A percentile compares a stretch with the other conserved stretches of the same genome.
These are phyloP conservation scores for Erodium texanum DNA, from an alignment of 441 rosid species.

Conservation along the genomic window DNA sequence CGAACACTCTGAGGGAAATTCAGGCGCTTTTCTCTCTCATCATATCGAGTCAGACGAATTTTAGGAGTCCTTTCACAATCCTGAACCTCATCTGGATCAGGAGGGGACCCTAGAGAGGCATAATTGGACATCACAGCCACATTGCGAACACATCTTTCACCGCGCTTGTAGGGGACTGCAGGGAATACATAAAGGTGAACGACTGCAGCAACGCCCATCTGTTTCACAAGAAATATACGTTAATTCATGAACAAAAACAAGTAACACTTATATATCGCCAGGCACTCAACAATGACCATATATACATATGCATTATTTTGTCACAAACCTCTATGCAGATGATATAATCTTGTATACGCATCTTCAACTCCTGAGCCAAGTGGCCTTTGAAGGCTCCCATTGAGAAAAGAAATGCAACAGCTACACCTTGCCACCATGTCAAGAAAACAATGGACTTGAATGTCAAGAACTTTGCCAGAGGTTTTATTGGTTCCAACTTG, in stretches of 20 bases:
- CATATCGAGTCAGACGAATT: conserved; percentile 45
- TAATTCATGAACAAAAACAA: too few species aligned
- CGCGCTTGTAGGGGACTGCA: conserved; percentile 83
- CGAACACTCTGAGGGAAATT: conserved; percentile 94
- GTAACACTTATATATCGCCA: too few species aligned
- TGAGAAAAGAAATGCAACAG: conserved; percentile 87
- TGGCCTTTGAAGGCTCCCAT: conserved; percentile 77
- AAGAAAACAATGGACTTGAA: conserved; percentile 92
- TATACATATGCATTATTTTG: not conserved
- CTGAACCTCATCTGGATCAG: conserved; percentile 82
- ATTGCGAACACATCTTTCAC: conserved; percentile 95
- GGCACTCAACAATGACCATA: not conserved
- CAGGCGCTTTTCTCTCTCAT: conserved; percentile 61
- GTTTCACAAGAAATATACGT: conserved; percentile 27
- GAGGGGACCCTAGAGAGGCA: conserved; percentile 77
- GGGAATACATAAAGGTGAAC: conserved; percentile 92
- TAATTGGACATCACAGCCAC: conserved; percentile 87
- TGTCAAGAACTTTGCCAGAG: conserved; percentile 82
- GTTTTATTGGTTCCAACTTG: conserved; percentile 75
- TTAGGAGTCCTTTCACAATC: conserved; percentile 71
- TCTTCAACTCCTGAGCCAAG: conserved; percentile 80
- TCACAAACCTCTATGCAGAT: conserved; percentile 77
- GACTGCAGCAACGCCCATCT: conserved; percentile 95
- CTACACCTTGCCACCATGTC: conserved; percentile 98
- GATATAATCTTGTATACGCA: conserved; percentile 86